A percentile compares a stretch with the other conserved stretches of the same genome.
These are phyloP conservation scores for Salix caprea DNA, from an alignment of 345 rosid genomes.

Conservation along the genomic window DNA sequence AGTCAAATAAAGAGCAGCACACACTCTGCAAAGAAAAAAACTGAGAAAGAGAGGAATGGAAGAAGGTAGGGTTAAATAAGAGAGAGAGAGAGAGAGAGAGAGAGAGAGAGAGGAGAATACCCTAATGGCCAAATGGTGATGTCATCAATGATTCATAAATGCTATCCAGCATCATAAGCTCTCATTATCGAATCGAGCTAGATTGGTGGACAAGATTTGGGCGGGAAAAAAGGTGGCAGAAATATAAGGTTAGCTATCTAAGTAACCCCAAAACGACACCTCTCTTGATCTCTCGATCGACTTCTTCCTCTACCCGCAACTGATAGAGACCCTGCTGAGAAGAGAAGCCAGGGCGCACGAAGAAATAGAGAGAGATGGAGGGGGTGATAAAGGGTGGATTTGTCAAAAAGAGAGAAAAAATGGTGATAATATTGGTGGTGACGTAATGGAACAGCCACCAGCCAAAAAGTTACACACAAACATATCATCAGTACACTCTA, in stretches of 20 bases:
- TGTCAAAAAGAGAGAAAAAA: slow-evolving; percentile 8
- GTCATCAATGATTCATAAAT: slow-evolving; percentile 9
- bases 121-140: slow-evolving; percentile 34
- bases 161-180: slow-evolving; percentile 32
- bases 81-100: slow-evolving; percentile 12
- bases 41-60: slow-evolving; percentile 24
- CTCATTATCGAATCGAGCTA: slow-evolving; percentile 38
- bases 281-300: slow-evolving; percentile 4
- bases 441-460: slow-evolving; percentile 49
- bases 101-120: slow-evolving; percentile 13
- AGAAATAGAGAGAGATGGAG: background rate
- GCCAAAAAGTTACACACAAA: slow-evolving; percentile 21
- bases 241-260: background rate
- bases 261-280: background rate
- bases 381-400: slow-evolving; percentile 7
- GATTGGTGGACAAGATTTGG: slow-evolving; percentile 55
- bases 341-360: background rate
- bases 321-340: slow-evolving; percentile 38
- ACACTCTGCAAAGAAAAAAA: slow-evolving; percentile 2
- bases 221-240: slow-evolving; percentile 35
- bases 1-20: background rate
- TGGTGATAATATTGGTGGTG: slow-evolving; percentile 23
- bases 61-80: slow-evolving; percentile 40
- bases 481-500: background rate
- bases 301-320: slow-evolving; percentile 47